Evolutionary conservation across 306 rosid genomes (phyloP), one percentile per base, ranked within the genome.

Genomic region (Rosa chinensis): DNA sequence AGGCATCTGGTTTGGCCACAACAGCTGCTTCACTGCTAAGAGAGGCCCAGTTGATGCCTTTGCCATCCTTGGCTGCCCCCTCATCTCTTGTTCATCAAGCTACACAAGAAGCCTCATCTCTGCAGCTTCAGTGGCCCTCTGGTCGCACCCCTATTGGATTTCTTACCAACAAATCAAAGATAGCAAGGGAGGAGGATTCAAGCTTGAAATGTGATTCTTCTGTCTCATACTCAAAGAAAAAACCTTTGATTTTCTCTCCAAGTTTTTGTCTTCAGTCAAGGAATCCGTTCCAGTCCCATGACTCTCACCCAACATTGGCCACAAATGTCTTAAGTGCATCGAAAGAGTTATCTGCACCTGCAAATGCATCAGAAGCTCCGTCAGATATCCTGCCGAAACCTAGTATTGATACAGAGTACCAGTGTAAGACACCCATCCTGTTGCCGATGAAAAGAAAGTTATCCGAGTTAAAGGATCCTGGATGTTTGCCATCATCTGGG

Each of bases 1-100:
- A 90, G 83, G 99, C 99, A 81, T 93, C 94, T 84, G 99, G 99
- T 21, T 85, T 93, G 87, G 72, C 78, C 43, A 45, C 85, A 67
- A 80, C 99, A 82, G 99, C 99, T 72, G 78, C 89, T 67, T 8
- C 76, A 10, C 82, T 96, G 84, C 90, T 96, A 62, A 93, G 90
- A 84, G 99, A 96, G 88, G 99, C 98, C n/a, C 97, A 93, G 79
- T 89, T 96, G 93, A 85, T 77, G 40, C 96, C 99, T 64, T 88
- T 96, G 81, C 94, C 96, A 21, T 88, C 86, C 40, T 80, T 96
- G 87, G 88, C 88, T 62, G 91, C 91, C 72, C 93, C 98, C 37
- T 89, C 93, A 53, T 87, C 97, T 71, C 89, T 93, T 74, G 73
- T 79, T 45, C 93, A 90, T 48, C 97, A 87, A 81, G 79, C 88